A percentile compares a stretch with the other conserved stretches of the same genome.
Conservation (phyloP, 768 basidiomycete genomes). For the Chiua virens region DNA sequence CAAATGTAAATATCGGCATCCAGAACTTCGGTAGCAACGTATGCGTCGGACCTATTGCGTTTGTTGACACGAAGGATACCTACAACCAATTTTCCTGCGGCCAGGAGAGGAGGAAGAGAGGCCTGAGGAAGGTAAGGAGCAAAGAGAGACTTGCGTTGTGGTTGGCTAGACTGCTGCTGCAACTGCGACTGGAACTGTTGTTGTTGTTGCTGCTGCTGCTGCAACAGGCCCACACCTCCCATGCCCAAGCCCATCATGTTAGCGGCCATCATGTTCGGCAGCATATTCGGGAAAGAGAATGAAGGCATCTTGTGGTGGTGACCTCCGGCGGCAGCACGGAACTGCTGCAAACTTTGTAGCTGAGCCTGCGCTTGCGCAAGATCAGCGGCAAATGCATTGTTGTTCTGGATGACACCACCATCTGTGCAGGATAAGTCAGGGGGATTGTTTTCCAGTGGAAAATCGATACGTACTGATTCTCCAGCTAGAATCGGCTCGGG, state of each 20-base stretch:
- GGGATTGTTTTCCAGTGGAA: not conserved
- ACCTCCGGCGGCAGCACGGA: constrained; percentile 91
- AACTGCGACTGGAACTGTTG: constrained; percentile 90
- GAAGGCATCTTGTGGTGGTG: constrained; percentile 97
- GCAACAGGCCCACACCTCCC: constrained; percentile 79
- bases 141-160: constrained; percentile 96
- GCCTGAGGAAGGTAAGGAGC: constrained; percentile 98
- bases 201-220: constrained; percentile 79
- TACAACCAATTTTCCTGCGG: constrained; percentile 96
- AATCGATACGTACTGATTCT: constrained; percentile 68
- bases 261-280: constrained; percentile 96
- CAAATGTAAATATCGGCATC: constrained; percentile 99
- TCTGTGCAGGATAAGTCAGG: constrained; percentile 41
- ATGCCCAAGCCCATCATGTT: constrained; percentile 92
- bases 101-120: constrained; percentile 92
- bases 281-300: constrained; percentile 97
- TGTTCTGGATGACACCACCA: constrained; percentile 70
- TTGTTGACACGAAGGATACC: constrained; percentile 98
- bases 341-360: constrained; percentile 92
- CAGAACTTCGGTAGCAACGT: constrained; percentile 95
- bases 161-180: constrained; percentile 88
- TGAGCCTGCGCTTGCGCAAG: constrained; percentile 97
- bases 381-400: constrained; percentile 70
- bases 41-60: constrained; percentile 97
- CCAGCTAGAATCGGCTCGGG: constrained; percentile 83